Evolutionary conservation across 2,329 filamentous ascomycete species (phyloP), one percentile per base, ranked within the genome.

Genomic region (Emmonsiellopsis sp.): DNA sequence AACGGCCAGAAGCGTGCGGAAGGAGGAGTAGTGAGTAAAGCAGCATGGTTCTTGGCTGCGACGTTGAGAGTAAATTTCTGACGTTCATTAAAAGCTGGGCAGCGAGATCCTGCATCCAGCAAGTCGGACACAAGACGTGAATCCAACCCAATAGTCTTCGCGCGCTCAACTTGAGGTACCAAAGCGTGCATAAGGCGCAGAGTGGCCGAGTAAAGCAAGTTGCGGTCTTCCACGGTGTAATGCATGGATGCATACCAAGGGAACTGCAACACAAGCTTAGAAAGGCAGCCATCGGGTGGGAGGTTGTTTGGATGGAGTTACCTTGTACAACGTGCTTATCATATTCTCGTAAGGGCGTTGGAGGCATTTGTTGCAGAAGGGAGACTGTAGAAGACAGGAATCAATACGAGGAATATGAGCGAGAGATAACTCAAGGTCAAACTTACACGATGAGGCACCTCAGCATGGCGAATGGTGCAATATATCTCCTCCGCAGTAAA

Each of bases 121-220:
- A 76, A 61, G 47, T 74, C 70, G 13, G 59, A 52, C 15, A 74
- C 52, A 13, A 76, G 59, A 45, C 65, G 67, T 38, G 63, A 57
- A 51, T 71, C 67, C 43, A 76, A 64, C 3, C 72, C 72, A 49
- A 74, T 65, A 2, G 62, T 65, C 16, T 63, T 62, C 6, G 56
- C 53, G 37, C 59, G 61, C 71, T 82, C 74, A 49, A 86, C 72
- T 44, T 81, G 76, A 59, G 86, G 86, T 58, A 81, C 81, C 64
- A 92, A 78, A 62, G 89, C 84, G 51, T 77, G 78, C 9, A 60
- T 44, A 26, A 58, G 55, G 30, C 77, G 77, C 52, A 61, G 62
- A 50, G 63, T 63, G 37, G 70, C 62, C 11, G 72, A 64, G 63
- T 73, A 78, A 31, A 80, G 60, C 8, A 63, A 57, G 52, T 75